Conservation (phyloP, 1,284 basidiomycete genomes). For the Ustilago shanxiensis region DNA sequence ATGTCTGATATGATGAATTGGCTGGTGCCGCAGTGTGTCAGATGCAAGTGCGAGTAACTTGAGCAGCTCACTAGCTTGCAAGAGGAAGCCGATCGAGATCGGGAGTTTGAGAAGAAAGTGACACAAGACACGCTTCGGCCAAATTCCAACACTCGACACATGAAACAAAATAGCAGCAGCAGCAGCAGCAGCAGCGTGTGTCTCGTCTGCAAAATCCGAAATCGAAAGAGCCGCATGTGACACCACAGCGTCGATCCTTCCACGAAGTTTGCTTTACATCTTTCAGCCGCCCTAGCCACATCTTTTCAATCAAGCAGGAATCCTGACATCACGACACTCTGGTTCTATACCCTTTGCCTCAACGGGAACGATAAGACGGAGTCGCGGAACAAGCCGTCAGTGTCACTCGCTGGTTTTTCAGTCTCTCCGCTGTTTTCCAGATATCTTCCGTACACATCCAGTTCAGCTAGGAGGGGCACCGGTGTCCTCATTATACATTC, state of each 20-base stretch:
- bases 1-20: neutral
- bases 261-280: neutral
- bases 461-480: neutral
- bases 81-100: neutral
- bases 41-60: neutral
- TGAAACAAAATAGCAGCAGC: too few species aligned
- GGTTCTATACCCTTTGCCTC: neutral
- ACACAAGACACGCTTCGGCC: constrained; percentile 7
- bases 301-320: neutral
- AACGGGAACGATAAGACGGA: too few species aligned
- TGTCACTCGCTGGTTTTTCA: neutral
- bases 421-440: too few species aligned
- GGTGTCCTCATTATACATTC: neutral
- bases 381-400: too few species aligned
- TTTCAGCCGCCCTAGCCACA: neutral
- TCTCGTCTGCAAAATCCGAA: neutral
- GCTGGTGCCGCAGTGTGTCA: neutral
- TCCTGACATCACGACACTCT: too few species aligned
- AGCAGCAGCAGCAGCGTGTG: constrained; percentile 4
- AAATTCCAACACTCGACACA: constrained; percentile 6
- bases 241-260: constrained; percentile 8
- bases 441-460: neutral
- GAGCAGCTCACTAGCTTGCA: neutral
- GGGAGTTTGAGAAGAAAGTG: constrained; percentile 6
- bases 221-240: constrained; percentile 8